These are phyloP conservation scores for Phyllosticta capitalensis DNA, from an alignment of 2,329 filamentous ascomycete species.

Conservation along the genomic window DNA sequence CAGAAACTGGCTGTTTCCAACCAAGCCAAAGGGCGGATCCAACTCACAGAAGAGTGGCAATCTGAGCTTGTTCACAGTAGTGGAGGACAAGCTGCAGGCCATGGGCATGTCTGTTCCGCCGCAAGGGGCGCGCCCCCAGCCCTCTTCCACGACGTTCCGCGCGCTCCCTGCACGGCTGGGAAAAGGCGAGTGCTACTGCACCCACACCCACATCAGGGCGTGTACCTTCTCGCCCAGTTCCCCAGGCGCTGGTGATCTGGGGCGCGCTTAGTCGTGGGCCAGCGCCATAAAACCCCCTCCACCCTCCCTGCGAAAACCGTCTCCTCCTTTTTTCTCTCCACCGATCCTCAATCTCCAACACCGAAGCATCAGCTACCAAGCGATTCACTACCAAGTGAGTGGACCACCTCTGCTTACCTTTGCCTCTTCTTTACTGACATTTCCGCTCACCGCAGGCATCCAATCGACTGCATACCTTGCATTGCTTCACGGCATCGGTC, in stretches of 20 bases:
- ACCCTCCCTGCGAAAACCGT: background rate
- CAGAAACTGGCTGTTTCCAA: too few species aligned
- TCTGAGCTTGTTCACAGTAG: background rate
- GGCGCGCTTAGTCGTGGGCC: too few species aligned
- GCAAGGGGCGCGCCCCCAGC: background rate
- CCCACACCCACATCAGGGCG: too few species aligned
- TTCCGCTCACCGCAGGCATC: background rate
- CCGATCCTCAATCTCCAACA: background rate
- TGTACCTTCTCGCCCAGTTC: too few species aligned
- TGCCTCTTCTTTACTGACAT: background rate
- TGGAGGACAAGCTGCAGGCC: background rate
- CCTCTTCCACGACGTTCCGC: background rate
- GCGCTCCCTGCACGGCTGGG: background rate
- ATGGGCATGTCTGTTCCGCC: background rate
- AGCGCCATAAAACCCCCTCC: background rate
- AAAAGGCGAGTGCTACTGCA: background rate
- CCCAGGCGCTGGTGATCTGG: too few species aligned
- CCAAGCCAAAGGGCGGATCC: too few species aligned
- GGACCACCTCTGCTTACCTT: background rate
- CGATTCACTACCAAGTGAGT: background rate
- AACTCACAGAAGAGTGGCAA: background rate
- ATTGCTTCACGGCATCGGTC: slow-evolving; percentile 1
- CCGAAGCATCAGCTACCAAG: background rate
- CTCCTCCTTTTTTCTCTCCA: background rate
- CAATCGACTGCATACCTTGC: background rate